Evolutionary conservation across 441 rosid species (phyloP), one percentile per base, ranked within the genome.

Genomic region (Flueggea neowawraea): DNA sequence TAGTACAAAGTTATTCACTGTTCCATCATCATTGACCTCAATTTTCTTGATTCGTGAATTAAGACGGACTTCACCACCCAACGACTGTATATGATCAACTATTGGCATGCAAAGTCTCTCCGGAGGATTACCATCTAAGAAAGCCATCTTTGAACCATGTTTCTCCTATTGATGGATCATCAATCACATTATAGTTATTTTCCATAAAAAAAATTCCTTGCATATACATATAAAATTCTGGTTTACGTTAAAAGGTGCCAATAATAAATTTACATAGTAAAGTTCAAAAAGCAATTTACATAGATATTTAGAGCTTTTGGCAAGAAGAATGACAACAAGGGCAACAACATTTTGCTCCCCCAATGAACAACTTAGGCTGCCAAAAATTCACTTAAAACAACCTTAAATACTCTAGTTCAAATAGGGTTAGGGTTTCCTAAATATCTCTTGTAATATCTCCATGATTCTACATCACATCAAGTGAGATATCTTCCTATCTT

Each of bases 101-200:
- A 90, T 71, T 11, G 98, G 98, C 91, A 75, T 78, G 75, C 98
- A 93, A 48, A 93, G 98, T 72, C 98, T 87, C 82, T 93, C 97
- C 0, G 97, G 97, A 54, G 97, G 98, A 69, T 84, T 93, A 52
- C 97, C 98, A 83, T 93, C 97, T 75, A 93, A 85, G 69, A 93
- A 93, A 56, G 97, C 98, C 91, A 90, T 90, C 79, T 93, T 93
- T 31, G 98, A 93, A 63, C 98, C 98, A 77, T 93, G 85, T 64
- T 93, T 93, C 76, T 90, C 97, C 98, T 93, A 80, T 80, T 60
- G 65, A 63, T 45, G 12, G 9, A 72, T 55, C 31, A 56, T 58
- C 41, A 36, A 36, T 8, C 41, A 43, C 57, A 62, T 58, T 54
- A 48, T 52, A 54, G 14, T 49, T 44, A 47, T 36, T 36, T 36